phyloP scores from a whole-genome alignment of 192 early-diverging fungal genomes.

The Gamsiella multidivaricata region DNA sequence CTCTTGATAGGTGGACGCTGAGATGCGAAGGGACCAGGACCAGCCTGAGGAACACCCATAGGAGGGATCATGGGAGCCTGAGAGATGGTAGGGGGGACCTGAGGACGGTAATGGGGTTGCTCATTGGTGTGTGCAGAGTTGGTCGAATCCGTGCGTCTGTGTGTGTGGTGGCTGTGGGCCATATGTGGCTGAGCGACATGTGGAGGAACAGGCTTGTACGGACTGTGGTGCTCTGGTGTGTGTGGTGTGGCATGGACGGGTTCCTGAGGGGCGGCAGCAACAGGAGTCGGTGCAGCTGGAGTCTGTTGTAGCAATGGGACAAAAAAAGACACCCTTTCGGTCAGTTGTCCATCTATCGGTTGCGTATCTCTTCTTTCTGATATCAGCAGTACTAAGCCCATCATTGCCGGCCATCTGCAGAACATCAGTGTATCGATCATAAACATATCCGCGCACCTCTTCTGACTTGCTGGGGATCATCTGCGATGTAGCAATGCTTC shows the following conservation, averaged over 20 bases:
- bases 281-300: slow-evolving; percentile 6
- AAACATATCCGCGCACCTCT: slow-evolving; percentile 8
- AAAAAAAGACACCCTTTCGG: neutral
- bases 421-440: neutral
- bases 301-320: neutral
- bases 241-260: slow-evolving; percentile 12
- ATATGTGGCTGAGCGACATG: slow-evolving; percentile 32
- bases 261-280: slow-evolving; percentile 19
- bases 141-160: slow-evolving; percentile 50
- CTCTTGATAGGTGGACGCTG: slow-evolving; percentile 38
- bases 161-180: slow-evolving; percentile 30
- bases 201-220: slow-evolving; percentile 44
- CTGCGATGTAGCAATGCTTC: slow-evolving; percentile 49
- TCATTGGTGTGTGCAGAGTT: slow-evolving; percentile 53
- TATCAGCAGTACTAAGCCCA: no score
- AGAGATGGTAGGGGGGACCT: slow-evolving; percentile 31
- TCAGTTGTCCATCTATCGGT: neutral
- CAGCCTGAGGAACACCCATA: slow-evolving; percentile 52
- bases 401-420: no score
- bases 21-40: slow-evolving; percentile 25
- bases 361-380: neutral
- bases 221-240: slow-evolving; percentile 21
- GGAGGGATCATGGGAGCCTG: slow-evolving; percentile 46
- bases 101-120: slow-evolving; percentile 51
- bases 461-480: slow-evolving; percentile 30